A percentile compares a stretch with the other conserved stretches of the same genome.
Evolutionary conservation across 768 basidiomycete genomes (phyloP).

Genomic region (Lactarius deliciosus): DNA sequence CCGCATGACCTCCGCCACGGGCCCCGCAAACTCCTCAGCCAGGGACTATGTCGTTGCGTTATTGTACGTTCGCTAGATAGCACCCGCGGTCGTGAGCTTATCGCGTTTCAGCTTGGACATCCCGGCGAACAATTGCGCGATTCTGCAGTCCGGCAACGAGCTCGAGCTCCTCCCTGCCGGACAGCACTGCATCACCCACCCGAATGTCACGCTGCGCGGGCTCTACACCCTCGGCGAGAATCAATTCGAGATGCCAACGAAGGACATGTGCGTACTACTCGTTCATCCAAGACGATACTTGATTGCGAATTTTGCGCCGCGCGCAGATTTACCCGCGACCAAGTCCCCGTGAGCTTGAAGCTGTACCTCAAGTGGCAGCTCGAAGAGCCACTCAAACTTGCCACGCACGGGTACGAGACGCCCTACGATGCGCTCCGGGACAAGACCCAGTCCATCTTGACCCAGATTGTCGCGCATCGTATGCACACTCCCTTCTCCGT

Average conservation of each 20-base stretch:
- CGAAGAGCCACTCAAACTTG: slow-evolving; percentile 57
- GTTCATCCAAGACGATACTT: not conserved
- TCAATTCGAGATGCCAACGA: slow-evolving; percentile 84
- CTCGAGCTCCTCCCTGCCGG: slow-evolving; percentile 76
- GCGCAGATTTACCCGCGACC: slow-evolving; percentile 75
- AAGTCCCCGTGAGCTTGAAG: slow-evolving; percentile 81
- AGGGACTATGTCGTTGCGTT: slow-evolving; percentile 65
- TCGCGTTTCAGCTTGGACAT: slow-evolving; percentile 59
- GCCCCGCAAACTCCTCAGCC: slow-evolving; percentile 47
- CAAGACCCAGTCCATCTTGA: slow-evolving; percentile 85
- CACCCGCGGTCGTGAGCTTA: no score
- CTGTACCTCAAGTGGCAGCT: slow-evolving; percentile 81
- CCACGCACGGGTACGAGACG: slow-evolving; percentile 81
- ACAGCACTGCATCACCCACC: slow-evolving; percentile 82
- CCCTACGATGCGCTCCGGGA: slow-evolving; percentile 77
- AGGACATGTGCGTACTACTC: slow-evolving; percentile 63
- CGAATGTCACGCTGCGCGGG: slow-evolving; percentile 77
- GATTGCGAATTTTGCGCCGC: not conserved
- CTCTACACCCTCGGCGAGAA: slow-evolving; percentile 81
- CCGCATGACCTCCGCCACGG: slow-evolving; percentile 57
- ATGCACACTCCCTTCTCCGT: slow-evolving; percentile 46
- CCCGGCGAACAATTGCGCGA: slow-evolving; percentile 84
- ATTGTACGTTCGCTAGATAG: slow-evolving; percentile 48
- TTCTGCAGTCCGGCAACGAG: slow-evolving; percentile 79
- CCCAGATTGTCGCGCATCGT: slow-evolving; percentile 81